Percentiles rank a stretch among this genome's conserved stretches.
These are phyloP conservation scores for Coprinopsis strossmayeri DNA, from an alignment of 768 basidiomycete species.

Conservation along the genomic window DNA sequence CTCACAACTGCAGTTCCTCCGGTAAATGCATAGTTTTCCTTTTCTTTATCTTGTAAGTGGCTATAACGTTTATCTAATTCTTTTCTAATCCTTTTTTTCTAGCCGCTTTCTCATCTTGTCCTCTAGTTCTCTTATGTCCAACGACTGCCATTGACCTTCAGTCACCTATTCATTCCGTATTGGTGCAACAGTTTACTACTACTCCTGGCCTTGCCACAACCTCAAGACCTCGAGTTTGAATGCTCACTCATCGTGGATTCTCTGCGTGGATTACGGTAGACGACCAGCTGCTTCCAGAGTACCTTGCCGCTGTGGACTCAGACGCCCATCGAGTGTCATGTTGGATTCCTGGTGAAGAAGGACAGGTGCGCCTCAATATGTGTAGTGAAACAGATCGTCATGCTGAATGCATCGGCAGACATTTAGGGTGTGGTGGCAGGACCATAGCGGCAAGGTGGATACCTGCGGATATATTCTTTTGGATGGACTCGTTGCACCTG, in stretches of 20 bases:
- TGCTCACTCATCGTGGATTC: conserved; percentile 55
- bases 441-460: conserved; percentile 45
- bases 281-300: conserved; percentile 44
- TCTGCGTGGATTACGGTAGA: conserved; percentile 64
- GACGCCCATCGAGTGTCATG: conserved; percentile 45
- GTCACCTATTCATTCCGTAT: not conserved
- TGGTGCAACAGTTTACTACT: not conserved
- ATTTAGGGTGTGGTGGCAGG: conserved; percentile 62
- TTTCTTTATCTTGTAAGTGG: not conserved
- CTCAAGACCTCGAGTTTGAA: conserved; percentile 15
- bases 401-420: conserved; percentile 24
- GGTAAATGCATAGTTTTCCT: not conserved
- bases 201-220: not conserved
- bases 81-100: not conserved
- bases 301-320: conserved; percentile 44
- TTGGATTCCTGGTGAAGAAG: conserved; percentile 60
- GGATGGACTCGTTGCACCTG: conserved; percentile 59
- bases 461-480: conserved; percentile 58
- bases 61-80: not conserved
- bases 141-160: not conserved
- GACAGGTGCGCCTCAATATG: conserved; percentile 36
- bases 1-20: not conserved
- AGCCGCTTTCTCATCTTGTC: not conserved
- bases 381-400: conserved; percentile 1
- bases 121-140: not conserved